Conservation (phyloP, 2,329 filamentous ascomycete genomes). For the Beauveria scarabaeidicola region DNA sequence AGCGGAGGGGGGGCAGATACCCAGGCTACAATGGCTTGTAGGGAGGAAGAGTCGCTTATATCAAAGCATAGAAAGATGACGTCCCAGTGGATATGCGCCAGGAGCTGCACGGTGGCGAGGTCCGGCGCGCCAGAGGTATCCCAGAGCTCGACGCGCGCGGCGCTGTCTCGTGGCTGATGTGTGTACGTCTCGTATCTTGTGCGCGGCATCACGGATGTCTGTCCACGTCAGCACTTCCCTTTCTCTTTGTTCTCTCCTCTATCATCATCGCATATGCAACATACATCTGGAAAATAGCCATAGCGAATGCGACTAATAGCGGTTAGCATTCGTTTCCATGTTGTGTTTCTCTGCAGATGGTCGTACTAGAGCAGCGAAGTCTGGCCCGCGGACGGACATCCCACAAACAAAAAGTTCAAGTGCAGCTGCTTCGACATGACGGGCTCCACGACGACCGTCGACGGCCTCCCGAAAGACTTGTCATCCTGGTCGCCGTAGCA, state of each 20-base stretch:
- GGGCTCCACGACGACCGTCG: conserved; percentile 7
- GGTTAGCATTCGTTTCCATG: neutral
- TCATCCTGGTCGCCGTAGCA: neutral
- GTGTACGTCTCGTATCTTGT: conserved; percentile 29
- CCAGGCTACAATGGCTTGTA: conserved; percentile 28
- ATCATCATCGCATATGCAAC: conserved; percentile 5
- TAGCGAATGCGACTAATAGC: conserved; percentile 27
- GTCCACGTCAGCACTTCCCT: conserved; percentile 4
- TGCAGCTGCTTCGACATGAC: conserved; percentile 17
- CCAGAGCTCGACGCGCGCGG: conserved; percentile 28
- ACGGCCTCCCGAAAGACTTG: neutral
- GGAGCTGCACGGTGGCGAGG: conserved; percentile 24
- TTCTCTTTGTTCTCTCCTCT: neutral
- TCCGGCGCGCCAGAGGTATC: conserved; percentile 32
- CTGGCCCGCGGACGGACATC: conserved; percentile 24
- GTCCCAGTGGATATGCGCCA: conserved; percentile 30
- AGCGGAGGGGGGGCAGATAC: conserved; percentile 16
- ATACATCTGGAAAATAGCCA: conserved; percentile 30
- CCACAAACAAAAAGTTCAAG: conserved; percentile 30
- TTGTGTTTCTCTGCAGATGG: no score
- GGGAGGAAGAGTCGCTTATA: conserved; percentile 25
- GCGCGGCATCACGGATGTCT: conserved; percentile 25
- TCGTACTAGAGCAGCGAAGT: conserved; percentile 31
- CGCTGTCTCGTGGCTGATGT: conserved; percentile 19
- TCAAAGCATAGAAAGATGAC: conserved; percentile 32